These are phyloP conservation scores for Calycina herbarum DNA, from an alignment of 2,329 filamentous ascomycete genomes.

Conservation along the genomic window DNA sequence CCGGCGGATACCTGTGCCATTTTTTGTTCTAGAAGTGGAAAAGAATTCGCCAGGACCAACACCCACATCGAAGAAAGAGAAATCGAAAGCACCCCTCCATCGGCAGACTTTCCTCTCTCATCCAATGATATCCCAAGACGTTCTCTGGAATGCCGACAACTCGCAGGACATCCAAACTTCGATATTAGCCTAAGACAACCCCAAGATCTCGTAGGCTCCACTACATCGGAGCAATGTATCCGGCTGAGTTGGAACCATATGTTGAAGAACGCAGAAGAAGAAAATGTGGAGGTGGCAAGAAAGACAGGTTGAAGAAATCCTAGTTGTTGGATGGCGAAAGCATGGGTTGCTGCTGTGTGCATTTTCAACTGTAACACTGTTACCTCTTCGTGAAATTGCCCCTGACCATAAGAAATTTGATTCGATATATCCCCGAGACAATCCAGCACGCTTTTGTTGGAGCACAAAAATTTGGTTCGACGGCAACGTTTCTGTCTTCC, in stretches of 20 bases:
- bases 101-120: neutral
- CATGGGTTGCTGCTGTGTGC: neutral
- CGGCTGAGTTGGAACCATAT: constrained; percentile 2
- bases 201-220: neutral
- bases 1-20: neutral
- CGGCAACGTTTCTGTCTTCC: neutral
- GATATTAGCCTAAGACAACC: neutral
- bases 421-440: neutral
- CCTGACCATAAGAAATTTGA: neutral
- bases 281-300: constrained; percentile 3
- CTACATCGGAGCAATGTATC: neutral
- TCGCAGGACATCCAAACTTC: neutral
- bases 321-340: neutral
- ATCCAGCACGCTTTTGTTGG: neutral
- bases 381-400: neutral
- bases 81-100: too few species aligned
- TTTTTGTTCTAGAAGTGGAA: neutral
- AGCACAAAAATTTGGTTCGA: neutral
- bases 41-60: neutral
- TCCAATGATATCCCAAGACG: neutral
- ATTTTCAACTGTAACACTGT: neutral
- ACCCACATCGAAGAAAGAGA: neutral
- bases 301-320: neutral
- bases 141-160: neutral
- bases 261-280: neutral